Base-by-base conservation (phyloP, 2,329 filamentous ascomycete genomes). In the Fusarium globosum region DNA sequence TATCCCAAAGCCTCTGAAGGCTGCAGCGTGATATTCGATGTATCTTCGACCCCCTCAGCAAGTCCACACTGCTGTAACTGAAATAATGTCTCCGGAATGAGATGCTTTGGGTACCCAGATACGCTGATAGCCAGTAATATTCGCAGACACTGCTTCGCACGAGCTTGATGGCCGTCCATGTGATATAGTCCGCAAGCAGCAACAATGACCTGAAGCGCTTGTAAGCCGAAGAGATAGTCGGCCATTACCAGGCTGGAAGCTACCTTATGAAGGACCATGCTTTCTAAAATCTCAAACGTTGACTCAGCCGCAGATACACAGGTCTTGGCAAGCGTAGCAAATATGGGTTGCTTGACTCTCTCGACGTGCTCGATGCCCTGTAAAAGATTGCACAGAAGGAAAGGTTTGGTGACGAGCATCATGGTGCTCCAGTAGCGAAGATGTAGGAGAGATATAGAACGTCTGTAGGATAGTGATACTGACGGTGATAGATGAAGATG, bases 261-360 rank as follows among this genome's bases (percentile, higher is more conserved):
- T 0, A 57, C 55, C 0, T 57, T 57, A 0, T 57, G 18, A 0
- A 57, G n/a, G 0, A 57, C 30, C 55, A 57, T 57, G 10, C 39
- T 48, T 18, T 57, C 55, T 3, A 57, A 6, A 2, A 57, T 57
- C 39, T 46, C 39, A 7, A 48, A 57, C 0, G 55, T 18, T 2
- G 55, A 46, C 1, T 57, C 55, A 0, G 55, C 55, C 1, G 55
- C 55, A 6, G 39, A 35, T 0, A 57, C 39, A 1, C 55, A 57
- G 7, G 30, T 57, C 1, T 26, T 57, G 0, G 55, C 39, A 1
- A 36, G 13, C 0, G 18, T 10, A 14, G 30, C 28, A 16, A 57
- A 57, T 5, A 48, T 57, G 0, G 55, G 55, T 6, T 36, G 55
- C 10, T 57, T 57, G 3, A 6, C 18, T 0, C 30, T 0, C 18